phyloP scores from a whole-genome alignment of 2,329 filamentous ascomycete species.

The Mycosphaerella sp. region DNA sequence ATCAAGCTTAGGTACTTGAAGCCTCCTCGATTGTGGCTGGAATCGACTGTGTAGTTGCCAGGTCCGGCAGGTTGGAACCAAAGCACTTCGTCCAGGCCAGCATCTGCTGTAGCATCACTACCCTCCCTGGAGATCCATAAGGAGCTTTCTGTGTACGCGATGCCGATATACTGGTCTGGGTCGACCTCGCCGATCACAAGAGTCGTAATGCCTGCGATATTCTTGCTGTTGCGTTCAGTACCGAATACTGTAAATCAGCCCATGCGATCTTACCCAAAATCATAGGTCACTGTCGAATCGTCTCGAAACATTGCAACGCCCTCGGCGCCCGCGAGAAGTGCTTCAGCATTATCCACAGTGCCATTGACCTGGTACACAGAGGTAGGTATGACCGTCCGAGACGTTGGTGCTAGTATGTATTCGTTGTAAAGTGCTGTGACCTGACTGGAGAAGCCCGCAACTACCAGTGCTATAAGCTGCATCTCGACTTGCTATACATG shows the following conservation, averaged over 20 bases:
- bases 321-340: conserved; percentile 27
- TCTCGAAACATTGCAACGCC: conserved; percentile 35
- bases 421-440: conserved; percentile 33
- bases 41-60: conserved; percentile 42
- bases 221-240: no score
- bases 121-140: conserved; percentile 49
- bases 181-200: conserved; percentile 34
- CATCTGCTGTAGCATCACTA: conserved; percentile 38
- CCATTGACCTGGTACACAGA: conserved; percentile 40
- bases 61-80: conserved; percentile 42
- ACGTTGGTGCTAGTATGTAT: conserved; percentile 40
- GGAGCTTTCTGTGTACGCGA: conserved; percentile 40
- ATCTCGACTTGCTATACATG: background rate
- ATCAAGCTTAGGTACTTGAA: conserved; percentile 50
- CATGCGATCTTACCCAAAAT: conserved; percentile 32
- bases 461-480: conserved; percentile 2
- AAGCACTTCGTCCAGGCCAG: conserved; percentile 42
- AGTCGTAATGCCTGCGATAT: conserved; percentile 40
- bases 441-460: conserved; percentile 3
- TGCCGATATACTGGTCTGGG: conserved; percentile 37
- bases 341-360: conserved; percentile 35
- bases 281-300: conserved; percentile 37
- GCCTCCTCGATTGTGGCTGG: conserved; percentile 45
- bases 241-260: no score
- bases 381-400: conserved; percentile 33